A percentile compares a stretch with the other conserved stretches of the same genome.
Evolutionary conservation across 2,329 filamentous ascomycete genomes (phyloP).

Genomic region (Elsinoe perseae): DNA sequence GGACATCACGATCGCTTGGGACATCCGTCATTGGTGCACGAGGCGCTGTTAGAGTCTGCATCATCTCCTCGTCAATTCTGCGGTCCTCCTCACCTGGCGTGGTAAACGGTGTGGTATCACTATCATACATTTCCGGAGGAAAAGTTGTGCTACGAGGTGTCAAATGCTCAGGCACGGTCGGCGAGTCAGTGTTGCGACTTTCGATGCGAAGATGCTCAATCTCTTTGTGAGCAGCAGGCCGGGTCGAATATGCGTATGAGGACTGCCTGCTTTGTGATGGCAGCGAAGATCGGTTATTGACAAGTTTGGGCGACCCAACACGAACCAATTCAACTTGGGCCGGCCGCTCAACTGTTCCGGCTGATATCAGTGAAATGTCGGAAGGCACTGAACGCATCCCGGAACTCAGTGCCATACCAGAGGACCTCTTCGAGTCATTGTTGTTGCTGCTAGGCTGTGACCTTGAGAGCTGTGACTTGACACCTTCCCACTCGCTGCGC

Average conservation of each 20-base stretch:
- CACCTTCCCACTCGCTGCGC: conserved; percentile 3
- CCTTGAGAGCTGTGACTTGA: background rate
- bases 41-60: background rate
- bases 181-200: conserved; percentile 6
- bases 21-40: background rate
- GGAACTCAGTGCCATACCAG: conserved; percentile 2
- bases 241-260: background rate
- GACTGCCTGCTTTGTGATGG: conserved; percentile 3
- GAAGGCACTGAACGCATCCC: background rate
- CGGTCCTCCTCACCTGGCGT: conserved; percentile 7
- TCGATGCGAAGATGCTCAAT: background rate
- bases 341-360: background rate
- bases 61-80: background rate
- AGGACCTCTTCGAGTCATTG: background rate
- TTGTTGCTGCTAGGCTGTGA: background rate
- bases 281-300: conserved; percentile 6
- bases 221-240: background rate
- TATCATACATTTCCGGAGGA: conserved; percentile 9
- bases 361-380: conserved; percentile 1
- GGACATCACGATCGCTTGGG: background rate
- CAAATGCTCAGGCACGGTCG: conserved; percentile 8
- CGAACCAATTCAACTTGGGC: conserved; percentile 8
- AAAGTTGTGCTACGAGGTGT: conserved; percentile 5
- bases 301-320: conserved; percentile 6
- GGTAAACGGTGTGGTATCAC: conserved; percentile 5